Conservation (phyloP, 73 alveolate genomes). For the Tetrahymena elliotti region DNA sequence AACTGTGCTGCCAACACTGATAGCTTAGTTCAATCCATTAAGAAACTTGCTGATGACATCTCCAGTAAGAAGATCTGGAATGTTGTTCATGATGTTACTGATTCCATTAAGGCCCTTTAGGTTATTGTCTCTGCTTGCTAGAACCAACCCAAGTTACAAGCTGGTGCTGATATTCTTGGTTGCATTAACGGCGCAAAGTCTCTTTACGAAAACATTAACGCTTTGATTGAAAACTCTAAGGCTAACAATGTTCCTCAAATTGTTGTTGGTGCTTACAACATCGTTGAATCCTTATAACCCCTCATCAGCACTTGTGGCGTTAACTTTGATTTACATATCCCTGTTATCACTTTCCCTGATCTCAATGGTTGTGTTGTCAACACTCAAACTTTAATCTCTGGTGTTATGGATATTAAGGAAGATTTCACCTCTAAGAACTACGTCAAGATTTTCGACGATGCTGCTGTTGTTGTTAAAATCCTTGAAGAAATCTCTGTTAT, state of each 20-base stretch:
- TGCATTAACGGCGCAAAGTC: neutral
- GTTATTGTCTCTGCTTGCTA: neutral
- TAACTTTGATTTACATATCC: neutral
- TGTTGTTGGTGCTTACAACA: neutral
- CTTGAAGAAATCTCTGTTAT: neutral
- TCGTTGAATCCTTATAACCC: neutral
- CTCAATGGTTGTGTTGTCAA: neutral
- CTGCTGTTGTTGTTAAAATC: neutral
- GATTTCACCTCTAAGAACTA: neutral
- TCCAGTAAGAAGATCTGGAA: neutral
- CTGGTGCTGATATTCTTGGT: neutral
- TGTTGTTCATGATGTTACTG: neutral
- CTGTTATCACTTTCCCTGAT: neutral
- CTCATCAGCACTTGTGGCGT: neutral
- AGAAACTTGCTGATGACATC: neutral
- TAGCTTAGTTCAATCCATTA: neutral
- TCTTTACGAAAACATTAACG: neutral
- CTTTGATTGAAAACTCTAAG: neutral
- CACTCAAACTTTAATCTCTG: neutral
- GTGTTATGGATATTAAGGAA: neutral
- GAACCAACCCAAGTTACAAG: neutral
- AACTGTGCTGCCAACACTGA: constrained; percentile 1
- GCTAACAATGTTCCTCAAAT: neutral
- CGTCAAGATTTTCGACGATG: neutral
- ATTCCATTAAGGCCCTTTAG: neutral